Base-by-base conservation (phyloP, 179 eudicot species). In the Kewa caespitosa region DNA sequence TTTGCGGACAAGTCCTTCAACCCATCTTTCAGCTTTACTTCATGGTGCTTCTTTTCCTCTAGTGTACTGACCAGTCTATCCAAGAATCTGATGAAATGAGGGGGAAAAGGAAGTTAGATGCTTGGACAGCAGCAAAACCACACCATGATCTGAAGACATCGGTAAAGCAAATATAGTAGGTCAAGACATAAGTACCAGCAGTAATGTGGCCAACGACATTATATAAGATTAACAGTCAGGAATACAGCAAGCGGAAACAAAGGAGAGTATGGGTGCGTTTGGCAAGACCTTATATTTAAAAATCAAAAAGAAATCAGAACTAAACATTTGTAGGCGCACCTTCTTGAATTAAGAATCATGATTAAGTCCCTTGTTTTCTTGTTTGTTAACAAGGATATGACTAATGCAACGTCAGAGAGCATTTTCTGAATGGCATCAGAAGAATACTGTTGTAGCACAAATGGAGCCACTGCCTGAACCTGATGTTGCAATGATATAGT, bases 41-140 rank as follows among this genome's bases (percentile, higher is more conserved):
- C 98, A 78, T 90, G 99, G 50, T 80, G 94, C 86, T 93, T 96
- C 94, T 96, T 96, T 83, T 93, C 98, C 83, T 96, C 99, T 84
- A 96, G 67, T 27, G 90, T 87, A 63, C 70, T 86, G 54, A 93
- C 98, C 55, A 93, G 78, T 78, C 99, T 88, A 76, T 93, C 96
- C 55, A 93, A 85, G 87, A 93, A 93, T 84, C 98, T 96, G 86
- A 27, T 64, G 27, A 54, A 41, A 75, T 68, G 34, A 38, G 41
- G 22, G 41, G 22, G 41, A 28, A 39, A 25, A 50, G 22, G 46
- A 30, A 37, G 42, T 48, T 70, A 71, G 38, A 54, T 75, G n/a
- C 39, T 37, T 11, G n/a, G 31, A 27, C 10, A 75, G 39, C 37
- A 55, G 25, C 22, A 42, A 39, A 14, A 31, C 55, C 3, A 17